A percentile compares a stretch with the other conserved stretches of the same genome.
These are phyloP conservation scores for Geotrichum klebahnii DNA, from an alignment of 1,139 yeast species.

Conservation along the genomic window DNA sequence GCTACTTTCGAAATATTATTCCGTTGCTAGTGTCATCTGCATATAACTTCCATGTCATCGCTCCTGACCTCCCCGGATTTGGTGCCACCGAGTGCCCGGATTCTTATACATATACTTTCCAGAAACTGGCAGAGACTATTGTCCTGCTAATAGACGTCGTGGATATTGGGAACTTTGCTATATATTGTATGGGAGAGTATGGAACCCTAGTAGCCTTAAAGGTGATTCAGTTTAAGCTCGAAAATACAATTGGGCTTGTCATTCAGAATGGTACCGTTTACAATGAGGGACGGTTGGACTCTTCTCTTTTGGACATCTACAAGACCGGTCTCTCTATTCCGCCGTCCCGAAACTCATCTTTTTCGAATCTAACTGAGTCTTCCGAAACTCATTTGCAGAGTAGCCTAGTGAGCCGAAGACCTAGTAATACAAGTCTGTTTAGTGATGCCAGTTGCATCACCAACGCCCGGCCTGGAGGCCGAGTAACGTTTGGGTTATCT, in stretches of 20 bases:
- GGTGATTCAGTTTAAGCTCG: slow-evolving; percentile 39
- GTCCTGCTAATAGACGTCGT: slow-evolving; percentile 37
- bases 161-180: slow-evolving; percentile 35
- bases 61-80: slow-evolving; percentile 48
- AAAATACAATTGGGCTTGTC: slow-evolving; percentile 37
- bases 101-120: slow-evolving; percentile 38
- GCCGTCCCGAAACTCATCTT: background rate
- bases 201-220: slow-evolving; percentile 46
- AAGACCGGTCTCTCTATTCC: slow-evolving; percentile 7
- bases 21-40: slow-evolving; percentile 38
- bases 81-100: slow-evolving; percentile 42
- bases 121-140: slow-evolving; percentile 38
- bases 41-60: slow-evolving; percentile 39
- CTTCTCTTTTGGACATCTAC: slow-evolving; percentile 9
- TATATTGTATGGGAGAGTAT: slow-evolving; percentile 44
- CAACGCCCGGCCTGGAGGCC: background rate
- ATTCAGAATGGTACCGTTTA: slow-evolving; percentile 48
- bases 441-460: background rate
- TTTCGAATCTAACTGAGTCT: background rate
- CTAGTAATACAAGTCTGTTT: background rate
- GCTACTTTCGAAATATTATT: slow-evolving; percentile 41
- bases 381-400: background rate
- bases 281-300: slow-evolving; percentile 23
- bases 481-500: background rate
- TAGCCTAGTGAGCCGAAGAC: slow-evolving; percentile 1